These are phyloP conservation scores for Citrullus amarus DNA, from an alignment of 306 rosid species.

Conservation along the genomic window DNA sequence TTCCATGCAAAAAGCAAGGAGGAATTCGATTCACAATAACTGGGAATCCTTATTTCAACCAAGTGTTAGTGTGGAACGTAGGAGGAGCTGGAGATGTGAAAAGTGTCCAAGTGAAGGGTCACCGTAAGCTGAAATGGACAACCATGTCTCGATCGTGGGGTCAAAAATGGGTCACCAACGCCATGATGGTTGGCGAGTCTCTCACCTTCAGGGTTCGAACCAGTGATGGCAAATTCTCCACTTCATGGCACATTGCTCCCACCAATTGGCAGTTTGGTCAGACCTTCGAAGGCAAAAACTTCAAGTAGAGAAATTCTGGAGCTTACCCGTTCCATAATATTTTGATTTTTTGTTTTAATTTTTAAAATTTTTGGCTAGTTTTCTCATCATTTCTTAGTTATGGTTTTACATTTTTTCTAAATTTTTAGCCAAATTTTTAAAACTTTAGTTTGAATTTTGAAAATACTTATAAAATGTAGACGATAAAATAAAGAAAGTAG, in stretches of 20 bases:
- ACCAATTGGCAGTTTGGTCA: slow-evolving; percentile 64
- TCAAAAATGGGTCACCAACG: slow-evolving; percentile 55
- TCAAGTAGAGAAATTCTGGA: not conserved
- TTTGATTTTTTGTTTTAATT: too few relatives aligned
- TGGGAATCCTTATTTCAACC: slow-evolving; percentile 63
- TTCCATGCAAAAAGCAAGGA: slow-evolving; percentile 47
- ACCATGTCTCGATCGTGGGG: slow-evolving; percentile 53
- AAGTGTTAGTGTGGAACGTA: slow-evolving; percentile 51
- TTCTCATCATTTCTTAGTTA: too few relatives aligned
- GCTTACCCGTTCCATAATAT: too few relatives aligned
- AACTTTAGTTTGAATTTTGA: too few relatives aligned
- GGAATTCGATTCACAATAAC: slow-evolving; percentile 58
- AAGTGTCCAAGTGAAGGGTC: slow-evolving; percentile 48
- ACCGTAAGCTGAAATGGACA: slow-evolving; percentile 47
- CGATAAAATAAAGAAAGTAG: too few relatives aligned
- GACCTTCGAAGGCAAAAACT: slow-evolving; percentile 58
- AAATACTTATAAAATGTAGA: too few relatives aligned
- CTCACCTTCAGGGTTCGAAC: slow-evolving; percentile 46
- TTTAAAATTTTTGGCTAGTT: too few relatives aligned
- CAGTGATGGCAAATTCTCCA: slow-evolving; percentile 43
- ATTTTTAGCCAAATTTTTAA: too few relatives aligned
- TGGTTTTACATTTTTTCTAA: too few relatives aligned
- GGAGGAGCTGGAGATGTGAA: slow-evolving; percentile 66
- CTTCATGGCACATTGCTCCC: slow-evolving; percentile 36
- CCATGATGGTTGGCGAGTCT: slow-evolving; percentile 46